These are phyloP conservation scores for Mucuna pruriens DNA, from an alignment of 306 rosid genomes.

Conservation along the genomic window DNA sequence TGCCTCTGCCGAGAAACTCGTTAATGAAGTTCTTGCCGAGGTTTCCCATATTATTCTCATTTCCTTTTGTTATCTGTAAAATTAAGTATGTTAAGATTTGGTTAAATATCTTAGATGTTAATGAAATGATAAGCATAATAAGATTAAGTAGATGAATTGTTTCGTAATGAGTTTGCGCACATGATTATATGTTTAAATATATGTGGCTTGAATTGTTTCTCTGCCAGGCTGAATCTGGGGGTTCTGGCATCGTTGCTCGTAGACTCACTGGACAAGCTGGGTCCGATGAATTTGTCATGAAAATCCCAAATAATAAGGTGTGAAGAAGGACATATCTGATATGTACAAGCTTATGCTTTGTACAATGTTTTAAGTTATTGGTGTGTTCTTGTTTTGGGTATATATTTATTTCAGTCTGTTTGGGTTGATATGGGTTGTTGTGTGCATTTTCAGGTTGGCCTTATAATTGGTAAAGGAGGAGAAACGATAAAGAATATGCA, in stretches of 20 bases:
- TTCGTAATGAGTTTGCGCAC: background rate
- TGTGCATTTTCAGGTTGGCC: slow-evolving; percentile 74
- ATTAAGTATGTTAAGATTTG: background rate
- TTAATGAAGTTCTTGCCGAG: slow-evolving; percentile 90
- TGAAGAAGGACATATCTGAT: background rate
- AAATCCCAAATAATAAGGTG: slow-evolving; percentile 92
- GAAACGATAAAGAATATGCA: slow-evolving; percentile 96
- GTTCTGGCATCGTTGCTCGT: slow-evolving; percentile 68
- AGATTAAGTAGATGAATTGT: background rate
- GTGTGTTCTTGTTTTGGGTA: background rate
- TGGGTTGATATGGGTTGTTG: slow-evolving; percentile 1
- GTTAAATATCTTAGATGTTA: background rate
- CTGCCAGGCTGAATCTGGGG: slow-evolving; percentile 94
- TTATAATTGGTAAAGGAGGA: slow-evolving; percentile 96
- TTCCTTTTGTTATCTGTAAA: background rate
- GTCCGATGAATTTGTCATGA: slow-evolving; percentile 69
- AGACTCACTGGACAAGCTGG: slow-evolving; percentile 80
- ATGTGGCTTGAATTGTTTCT: background rate
- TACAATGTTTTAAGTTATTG: background rate
- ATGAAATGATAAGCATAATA: background rate
- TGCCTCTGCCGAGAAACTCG: slow-evolving; percentile 80
- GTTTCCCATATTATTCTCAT: slow-evolving; percentile 22
- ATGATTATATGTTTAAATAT: background rate
- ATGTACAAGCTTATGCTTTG: background rate
- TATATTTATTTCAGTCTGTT: background rate